These are phyloP conservation scores for Macrolepiota albuminosa DNA, from an alignment of 768 basidiomycete genomes.

Conservation along the genomic window DNA sequence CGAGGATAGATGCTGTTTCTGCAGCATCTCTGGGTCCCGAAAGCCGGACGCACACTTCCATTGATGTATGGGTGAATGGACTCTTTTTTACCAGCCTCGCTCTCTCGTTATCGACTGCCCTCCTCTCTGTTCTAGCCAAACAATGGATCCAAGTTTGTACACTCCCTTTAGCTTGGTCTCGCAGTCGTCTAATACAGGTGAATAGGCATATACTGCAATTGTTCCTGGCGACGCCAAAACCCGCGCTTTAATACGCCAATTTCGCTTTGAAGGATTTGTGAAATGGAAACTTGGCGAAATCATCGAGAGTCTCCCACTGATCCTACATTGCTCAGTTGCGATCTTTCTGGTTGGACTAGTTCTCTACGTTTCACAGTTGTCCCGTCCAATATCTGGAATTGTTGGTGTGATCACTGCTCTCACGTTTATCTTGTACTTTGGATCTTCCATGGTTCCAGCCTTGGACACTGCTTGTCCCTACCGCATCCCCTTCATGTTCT, in stretches of 20 bases:
- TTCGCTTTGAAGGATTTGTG: neutral
- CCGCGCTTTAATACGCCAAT: neutral
- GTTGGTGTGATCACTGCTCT: neutral
- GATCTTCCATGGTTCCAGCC: neutral
- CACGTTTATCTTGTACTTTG: neutral
- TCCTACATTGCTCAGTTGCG: neutral
- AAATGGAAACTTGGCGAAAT: neutral
- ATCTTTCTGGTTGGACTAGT: neutral
- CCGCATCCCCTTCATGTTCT: neutral
- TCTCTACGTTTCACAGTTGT: neutral
- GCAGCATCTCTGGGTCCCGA: neutral
- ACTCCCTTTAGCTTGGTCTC: neutral
- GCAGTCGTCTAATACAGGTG: neutral
- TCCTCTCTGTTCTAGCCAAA: neutral
- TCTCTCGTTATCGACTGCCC: neutral
- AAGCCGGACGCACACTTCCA: neutral
- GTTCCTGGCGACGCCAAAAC: neutral
- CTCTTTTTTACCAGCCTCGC: neutral
- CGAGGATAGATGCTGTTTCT: neutral
- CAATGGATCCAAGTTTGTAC: neutral
- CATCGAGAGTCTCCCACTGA: neutral
- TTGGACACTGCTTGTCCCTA: neutral
- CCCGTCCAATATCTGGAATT: neutral
- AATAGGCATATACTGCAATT: neutral
- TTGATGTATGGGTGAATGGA: neutral